Base-by-base conservation (phyloP, 208 protist genomes). In the Angomonas ambiguus region DNA sequence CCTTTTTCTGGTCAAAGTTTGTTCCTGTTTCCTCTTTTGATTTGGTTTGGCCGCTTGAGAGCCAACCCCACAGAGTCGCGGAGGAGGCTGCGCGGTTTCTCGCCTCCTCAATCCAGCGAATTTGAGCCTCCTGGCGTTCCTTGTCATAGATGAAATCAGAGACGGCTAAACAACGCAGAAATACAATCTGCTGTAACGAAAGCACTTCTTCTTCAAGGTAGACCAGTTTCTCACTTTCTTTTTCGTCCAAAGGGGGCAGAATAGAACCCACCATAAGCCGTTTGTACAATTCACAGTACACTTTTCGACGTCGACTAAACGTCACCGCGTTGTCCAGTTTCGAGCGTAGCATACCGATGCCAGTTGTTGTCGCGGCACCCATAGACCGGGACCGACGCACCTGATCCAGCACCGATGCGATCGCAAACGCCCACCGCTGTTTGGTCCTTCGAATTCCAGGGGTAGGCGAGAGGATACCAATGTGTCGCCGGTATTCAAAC, bases 211-310 rank as follows among this genome's bases (percentile, higher is more conserved):
- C 51, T 65, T 95, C 89, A n/a, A 95, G 62, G 8, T 63, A 34
- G 60, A 18, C 10, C 38, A 92, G 42, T 42, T 67, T 74, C 30
- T 48, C 38, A 5, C 58, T 41, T 66, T 95, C 89, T 27, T 76
- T 51, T 0, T 30, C 13, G 28, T 80, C 69, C n/a, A 95, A 77
- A 27, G 72, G 68, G n/a, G 83, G 89, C 0, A 89, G 70, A 83
- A 86, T 91, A 8, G 48, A 51, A 6, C 85, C 75, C 0, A 64
- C 38, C 10, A 80, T 65, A 0, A 41, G 28, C n/a, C 89, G 75
- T 71, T 91, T 87, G 73, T 74, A 95, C 18, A 92, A 73, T 42
- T 64, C 70, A 38, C 72, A 87, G 66, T 95, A 95, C 35, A 62
- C 56, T 4, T 81, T 70, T 8, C 89, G 69, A n/a, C 83, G 51